Percentiles rank a stretch among this genome's conserved stretches.
These are phyloP conservation scores for Candida ficus DNA, from an alignment of 805 yeast genomes.

Conservation along the genomic window DNA sequence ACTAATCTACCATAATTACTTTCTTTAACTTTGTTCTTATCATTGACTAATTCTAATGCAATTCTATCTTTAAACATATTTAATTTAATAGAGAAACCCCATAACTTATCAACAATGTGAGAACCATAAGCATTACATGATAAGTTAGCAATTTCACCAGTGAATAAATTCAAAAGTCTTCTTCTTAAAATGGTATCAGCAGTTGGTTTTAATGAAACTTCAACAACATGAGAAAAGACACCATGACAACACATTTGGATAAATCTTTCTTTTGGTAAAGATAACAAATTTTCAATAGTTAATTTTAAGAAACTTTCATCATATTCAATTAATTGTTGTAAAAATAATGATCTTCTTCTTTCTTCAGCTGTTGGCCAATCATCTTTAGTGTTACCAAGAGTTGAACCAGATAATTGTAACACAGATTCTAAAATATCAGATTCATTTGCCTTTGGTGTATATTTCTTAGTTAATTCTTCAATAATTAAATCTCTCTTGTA, in stretches of 20 bases:
- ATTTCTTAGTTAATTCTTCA: constrained; percentile 39
- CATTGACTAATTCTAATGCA: constrained; percentile 57
- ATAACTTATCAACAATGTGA: constrained; percentile 78
- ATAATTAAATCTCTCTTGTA: constrained; percentile 59
- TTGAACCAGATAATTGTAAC: constrained; percentile 59
- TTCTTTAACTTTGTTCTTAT: constrained; percentile 68
- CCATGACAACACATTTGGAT: constrained; percentile 82
- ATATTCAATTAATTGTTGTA: constrained; percentile 67
- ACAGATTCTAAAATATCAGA: constrained; percentile 58
- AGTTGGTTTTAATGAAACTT: constrained; percentile 50
- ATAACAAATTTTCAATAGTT: constrained; percentile 55
- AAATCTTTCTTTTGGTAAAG: constrained; percentile 55
- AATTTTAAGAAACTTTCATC: constrained; percentile 55
- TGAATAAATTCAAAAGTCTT: constrained; percentile 59
- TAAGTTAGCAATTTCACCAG: constrained; percentile 51
- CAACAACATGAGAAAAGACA: constrained; percentile 86
- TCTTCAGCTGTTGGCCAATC: constrained; percentile 94
- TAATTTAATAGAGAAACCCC: constrained; percentile 72
- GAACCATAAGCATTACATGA: constrained; percentile 89
- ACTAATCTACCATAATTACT: constrained; percentile 85
- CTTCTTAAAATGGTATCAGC: constrained; percentile 54
- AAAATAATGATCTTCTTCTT: constrained; percentile 68
- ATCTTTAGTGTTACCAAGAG: constrained; percentile 74
- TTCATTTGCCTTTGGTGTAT: constrained; percentile 32
- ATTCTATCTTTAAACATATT: constrained; percentile 84